Evolutionary conservation across 768 basidiomycete species (phyloP), one percentile per base, ranked within the genome.

Genomic region (Tylopilus sp.): DNA sequence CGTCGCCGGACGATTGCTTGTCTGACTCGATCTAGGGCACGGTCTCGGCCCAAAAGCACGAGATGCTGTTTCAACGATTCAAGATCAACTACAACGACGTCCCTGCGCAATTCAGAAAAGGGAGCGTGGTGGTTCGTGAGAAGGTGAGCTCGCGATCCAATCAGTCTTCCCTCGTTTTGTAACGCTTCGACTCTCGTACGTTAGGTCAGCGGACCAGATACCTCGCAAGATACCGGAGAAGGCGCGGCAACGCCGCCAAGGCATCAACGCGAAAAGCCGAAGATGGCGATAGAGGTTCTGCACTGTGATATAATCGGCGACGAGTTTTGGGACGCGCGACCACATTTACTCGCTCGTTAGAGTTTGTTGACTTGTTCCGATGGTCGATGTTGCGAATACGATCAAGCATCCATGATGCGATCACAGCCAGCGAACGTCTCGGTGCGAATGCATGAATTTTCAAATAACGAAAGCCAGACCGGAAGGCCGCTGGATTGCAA

Each of bases 261-360:
- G 54, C 56, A 53, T 57, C 71, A 66, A 54, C 70, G 72, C 54
- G 54, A 54, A 31, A 75, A 73, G 50, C 53, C 68, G 12, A 68
- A 63, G 54, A 81, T 74, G 22, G 75, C 62, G 62, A 72, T 92
- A 43, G 76, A 74, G 6, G 72, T 92, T 2, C 58, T 85, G 24
- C 91, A 96, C 59, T 89, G 85, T 65, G 93, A 96, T 71, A 79
- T 96, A 53, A 93, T 96, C 54, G 77, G 79, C 49, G 83, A 89
- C 48, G 79, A 76, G 1, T 95, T 96, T 70, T 97, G 94, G 94
- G 66, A 76, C 8, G 72, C 75, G 26, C 71, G 86, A 48, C 79
- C 83, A 11, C 69, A 77, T 45, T 62, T 91, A 24, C 73, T 89
- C 49, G 69, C 63, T 25, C 2, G 19, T 19, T 60, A 60, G 34